These are phyloP conservation scores for Cercospora beticola DNA, from an alignment of 2,329 filamentous ascomycete genomes.

Conservation along the genomic window DNA sequence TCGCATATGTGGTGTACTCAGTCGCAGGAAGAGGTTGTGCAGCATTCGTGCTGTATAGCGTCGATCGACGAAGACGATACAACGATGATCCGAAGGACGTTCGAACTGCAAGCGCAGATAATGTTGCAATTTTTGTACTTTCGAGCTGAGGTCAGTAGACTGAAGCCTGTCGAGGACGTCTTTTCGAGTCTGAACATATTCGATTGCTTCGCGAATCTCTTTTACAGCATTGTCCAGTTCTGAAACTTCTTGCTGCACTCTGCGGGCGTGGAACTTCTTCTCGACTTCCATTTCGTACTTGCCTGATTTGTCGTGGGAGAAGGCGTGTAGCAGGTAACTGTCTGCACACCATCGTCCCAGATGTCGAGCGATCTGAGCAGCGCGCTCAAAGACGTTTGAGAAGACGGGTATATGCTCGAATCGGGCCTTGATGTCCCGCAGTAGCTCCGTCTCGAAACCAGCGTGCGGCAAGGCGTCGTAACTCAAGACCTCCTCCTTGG, in stretches of 20 bases:
- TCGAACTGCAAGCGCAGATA: slow-evolving; percentile 65
- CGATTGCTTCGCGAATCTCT: slow-evolving; percentile 59
- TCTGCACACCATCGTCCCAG: slow-evolving; percentile 86
- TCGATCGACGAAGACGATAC: slow-evolving; percentile 84
- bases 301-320: slow-evolving; percentile 27
- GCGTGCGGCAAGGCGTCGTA: slow-evolving; percentile 53
- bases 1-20: slow-evolving; percentile 60
- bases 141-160: slow-evolving; percentile 61
- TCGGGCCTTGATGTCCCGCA: slow-evolving; percentile 54
- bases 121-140: slow-evolving; percentile 63
- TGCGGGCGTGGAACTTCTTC: slow-evolving; percentile 37
- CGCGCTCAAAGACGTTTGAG: slow-evolving; percentile 58
- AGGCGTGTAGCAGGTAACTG: slow-evolving; percentile 49
- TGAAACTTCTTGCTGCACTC: slow-evolving; percentile 30
- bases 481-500: slow-evolving; percentile 58
- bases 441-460: slow-evolving; percentile 65
- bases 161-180: slow-evolving; percentile 11
- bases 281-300: slow-evolving; percentile 31
- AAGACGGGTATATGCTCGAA: slow-evolving; percentile 57
- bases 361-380: slow-evolving; percentile 60
- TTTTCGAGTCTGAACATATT: slow-evolving; percentile 34
- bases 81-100: slow-evolving; percentile 59
- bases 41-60: slow-evolving; percentile 75
- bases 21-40: slow-evolving; percentile 61
- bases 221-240: slow-evolving; percentile 55